Conservation (phyloP, 306 rosid genomes). For the Rubus idaeus region DNA sequence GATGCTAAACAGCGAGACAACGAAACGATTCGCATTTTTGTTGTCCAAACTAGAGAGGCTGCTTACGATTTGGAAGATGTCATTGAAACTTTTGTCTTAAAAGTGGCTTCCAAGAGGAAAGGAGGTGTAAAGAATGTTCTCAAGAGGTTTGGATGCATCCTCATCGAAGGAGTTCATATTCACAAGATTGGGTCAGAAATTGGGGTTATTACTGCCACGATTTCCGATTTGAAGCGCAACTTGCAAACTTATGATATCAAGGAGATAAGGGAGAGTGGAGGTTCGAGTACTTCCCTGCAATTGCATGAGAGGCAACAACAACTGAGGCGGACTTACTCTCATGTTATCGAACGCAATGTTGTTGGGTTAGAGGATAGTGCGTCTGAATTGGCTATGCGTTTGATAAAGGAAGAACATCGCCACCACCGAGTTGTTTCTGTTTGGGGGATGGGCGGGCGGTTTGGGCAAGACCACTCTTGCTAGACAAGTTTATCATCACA, state of each 20-base stretch:
- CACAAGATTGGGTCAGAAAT: conserved; percentile 33
- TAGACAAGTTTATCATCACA: conserved; percentile 12
- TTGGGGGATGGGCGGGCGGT: conserved; percentile 29
- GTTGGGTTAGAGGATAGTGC: not conserved
- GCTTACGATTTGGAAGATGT: conserved; percentile 29
- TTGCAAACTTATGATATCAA: not conserved
- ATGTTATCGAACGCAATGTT: not conserved
- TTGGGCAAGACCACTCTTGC: conserved; percentile 24
- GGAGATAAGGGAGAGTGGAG: no score
- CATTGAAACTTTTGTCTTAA: conserved; percentile 27
- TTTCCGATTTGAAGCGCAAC: conserved; percentile 33
- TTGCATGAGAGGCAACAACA: not conserved
- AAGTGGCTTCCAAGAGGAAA: conserved; percentile 2
- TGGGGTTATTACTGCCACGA: conserved; percentile 16
- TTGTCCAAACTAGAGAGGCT: not conserved
- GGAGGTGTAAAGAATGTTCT: not conserved
- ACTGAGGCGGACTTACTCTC: conserved; percentile 34
- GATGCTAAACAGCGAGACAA: conserved; percentile 38
- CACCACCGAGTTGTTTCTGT: not conserved
- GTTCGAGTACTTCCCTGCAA: no score
- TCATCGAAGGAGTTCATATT: conserved; percentile 6
- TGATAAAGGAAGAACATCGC: not conserved
- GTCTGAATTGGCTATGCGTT: not conserved
- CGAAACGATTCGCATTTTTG: conserved; percentile 23
- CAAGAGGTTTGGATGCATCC: conserved; percentile 24